Conservation (phyloP, 352 stramenopile genomes). For the Thalassiosira exigua region DNA sequence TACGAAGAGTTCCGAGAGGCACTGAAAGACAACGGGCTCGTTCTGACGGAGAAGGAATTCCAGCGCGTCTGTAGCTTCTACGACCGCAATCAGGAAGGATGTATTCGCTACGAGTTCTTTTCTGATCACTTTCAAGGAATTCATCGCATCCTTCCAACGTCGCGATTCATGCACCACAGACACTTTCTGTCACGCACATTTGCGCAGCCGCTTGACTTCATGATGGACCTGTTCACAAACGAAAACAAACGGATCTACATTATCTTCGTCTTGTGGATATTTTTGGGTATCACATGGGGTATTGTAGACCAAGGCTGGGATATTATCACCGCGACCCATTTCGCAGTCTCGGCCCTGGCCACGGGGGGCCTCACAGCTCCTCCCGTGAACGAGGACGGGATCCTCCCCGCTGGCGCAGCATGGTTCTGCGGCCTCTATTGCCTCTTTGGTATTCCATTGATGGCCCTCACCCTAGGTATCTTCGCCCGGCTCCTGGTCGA, state of each 20-base stretch:
- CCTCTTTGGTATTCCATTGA: conserved; percentile 72
- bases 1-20: conserved; percentile 53
- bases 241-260: conserved; percentile 64
- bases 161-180: conserved; percentile 17
- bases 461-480: conserved; percentile 70
- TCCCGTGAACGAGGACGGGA: conserved; percentile 57
- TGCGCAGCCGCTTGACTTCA: conserved; percentile 6
- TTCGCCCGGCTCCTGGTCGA: conserved; percentile 68
- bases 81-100: conserved; percentile 54
- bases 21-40: conserved; percentile 31
- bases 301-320: conserved; percentile 70
- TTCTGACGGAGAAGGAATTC: conserved; percentile 35
- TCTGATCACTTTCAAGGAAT: conserved; percentile 53
- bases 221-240: conserved; percentile 30
- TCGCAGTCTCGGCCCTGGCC: conserved; percentile 70
- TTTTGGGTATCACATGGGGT: conserved; percentile 64
- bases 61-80: conserved; percentile 60
- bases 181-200: conserved; percentile 9
- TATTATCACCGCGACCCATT: conserved; percentile 72
- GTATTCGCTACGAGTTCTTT: conserved; percentile 69
- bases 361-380: conserved; percentile 73
- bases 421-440: conserved; percentile 75
- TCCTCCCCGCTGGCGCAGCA: conserved; percentile 55
- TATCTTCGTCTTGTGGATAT: conserved; percentile 64
- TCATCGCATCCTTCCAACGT: conserved; percentile 46